These are phyloP conservation scores for Pichia sp. DNA, from an alignment of 1,139 yeast species.

Conservation along the genomic window DNA sequence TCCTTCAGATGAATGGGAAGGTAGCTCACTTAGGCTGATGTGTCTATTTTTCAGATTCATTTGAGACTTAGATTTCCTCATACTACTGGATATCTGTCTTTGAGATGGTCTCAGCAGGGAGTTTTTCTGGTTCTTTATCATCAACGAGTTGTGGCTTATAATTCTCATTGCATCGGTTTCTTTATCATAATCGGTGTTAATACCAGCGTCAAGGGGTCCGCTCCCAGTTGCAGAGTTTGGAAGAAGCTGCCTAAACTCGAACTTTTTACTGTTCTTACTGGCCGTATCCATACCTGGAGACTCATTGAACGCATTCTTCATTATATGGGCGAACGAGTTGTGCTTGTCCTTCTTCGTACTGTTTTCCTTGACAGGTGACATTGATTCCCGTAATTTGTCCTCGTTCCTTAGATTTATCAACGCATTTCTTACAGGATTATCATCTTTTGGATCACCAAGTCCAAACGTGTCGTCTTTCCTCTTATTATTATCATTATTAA, in stretches of 20 bases:
- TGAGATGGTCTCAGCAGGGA: neutral
- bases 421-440: slow-evolving; percentile 1
- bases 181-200: neutral
- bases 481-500: neutral
- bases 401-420: slow-evolving; percentile 33
- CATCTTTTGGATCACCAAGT: neutral
- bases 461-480: neutral
- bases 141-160: slow-evolving; percentile 3
- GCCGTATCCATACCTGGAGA: neutral
- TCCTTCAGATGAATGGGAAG: slow-evolving; percentile 31
- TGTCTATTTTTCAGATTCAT: slow-evolving; percentile 22
- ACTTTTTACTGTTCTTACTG: neutral
- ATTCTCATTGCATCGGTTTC: neutral
- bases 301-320: slow-evolving; percentile 9
- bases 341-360: slow-evolving; percentile 2
- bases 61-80: slow-evolving; percentile 29
- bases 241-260: slow-evolving; percentile 8
- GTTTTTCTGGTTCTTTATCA: neutral
- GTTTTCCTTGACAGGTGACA: slow-evolving; percentile 21
- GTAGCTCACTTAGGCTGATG: slow-evolving; percentile 23
- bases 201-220: neutral
- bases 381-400: slow-evolving; percentile 31
- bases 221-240: neutral
- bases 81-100: neutral
- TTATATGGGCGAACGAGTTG: slow-evolving; percentile 11